A percentile compares a stretch with the other conserved stretches of the same genome.
Conservation (phyloP, 2,329 filamentous ascomycete genomes). For the Aspergillus sojae region DNA sequence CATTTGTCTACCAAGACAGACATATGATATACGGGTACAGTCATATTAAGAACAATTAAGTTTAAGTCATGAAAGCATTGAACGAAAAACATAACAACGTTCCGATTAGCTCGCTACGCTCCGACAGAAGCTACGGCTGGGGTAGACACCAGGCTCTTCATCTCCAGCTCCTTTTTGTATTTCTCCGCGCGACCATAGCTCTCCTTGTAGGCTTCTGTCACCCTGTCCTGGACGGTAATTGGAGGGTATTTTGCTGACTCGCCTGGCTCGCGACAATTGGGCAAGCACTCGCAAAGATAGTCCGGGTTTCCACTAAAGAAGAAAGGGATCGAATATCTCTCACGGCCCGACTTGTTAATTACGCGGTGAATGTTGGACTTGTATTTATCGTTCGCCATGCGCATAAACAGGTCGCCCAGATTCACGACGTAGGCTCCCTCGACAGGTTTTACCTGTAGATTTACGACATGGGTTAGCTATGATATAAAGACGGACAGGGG, state of each 20-base stretch:
- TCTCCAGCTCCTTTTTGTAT: background rate
- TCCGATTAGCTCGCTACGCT: background rate
- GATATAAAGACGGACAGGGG: background rate
- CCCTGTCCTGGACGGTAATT: background rate
- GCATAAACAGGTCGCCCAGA: slow-evolving; percentile 44
- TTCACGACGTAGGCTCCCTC: slow-evolving; percentile 36
- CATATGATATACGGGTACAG: background rate
- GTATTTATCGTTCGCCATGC: slow-evolving; percentile 47
- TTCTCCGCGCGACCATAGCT: background rate
- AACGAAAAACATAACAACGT: background rate
- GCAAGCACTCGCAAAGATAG: slow-evolving; percentile 46
- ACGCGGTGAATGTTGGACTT: slow-evolving; percentile 47
- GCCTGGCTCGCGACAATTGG: slow-evolving; percentile 36
- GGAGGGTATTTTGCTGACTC: background rate
- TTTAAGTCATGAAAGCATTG: background rate
- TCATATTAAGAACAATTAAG: background rate
- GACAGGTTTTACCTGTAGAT: slow-evolving; percentile 15
- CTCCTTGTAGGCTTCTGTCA: background rate
- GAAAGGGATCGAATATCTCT: slow-evolving; percentile 47
- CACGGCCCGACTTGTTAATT: slow-evolving; percentile 43
- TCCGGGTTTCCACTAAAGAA: slow-evolving; percentile 51
- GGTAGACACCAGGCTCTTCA: background rate
- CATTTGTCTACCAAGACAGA: background rate
- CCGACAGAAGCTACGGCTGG: background rate
- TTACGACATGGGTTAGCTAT: background rate